phyloP scores from a whole-genome alignment of 2,329 filamentous ascomycete species.

The Cladosporium austrohemisphaericum region DNA sequence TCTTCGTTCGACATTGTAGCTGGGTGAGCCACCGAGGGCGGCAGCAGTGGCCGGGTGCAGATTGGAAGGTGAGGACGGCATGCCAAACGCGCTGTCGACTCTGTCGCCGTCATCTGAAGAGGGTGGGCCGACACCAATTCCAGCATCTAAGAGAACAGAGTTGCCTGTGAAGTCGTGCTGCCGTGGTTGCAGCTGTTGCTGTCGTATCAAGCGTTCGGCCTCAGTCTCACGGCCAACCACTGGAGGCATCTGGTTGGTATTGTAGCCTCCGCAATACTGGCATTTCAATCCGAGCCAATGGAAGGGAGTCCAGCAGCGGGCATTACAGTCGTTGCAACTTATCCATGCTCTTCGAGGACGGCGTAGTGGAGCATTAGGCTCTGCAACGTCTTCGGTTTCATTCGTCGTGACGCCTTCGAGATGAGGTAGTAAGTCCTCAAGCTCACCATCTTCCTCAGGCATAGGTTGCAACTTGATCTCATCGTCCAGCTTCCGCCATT shows the following conservation, averaged over 20 bases:
- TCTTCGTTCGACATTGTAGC: conserved; percentile 19
- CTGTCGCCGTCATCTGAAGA: conserved; percentile 18
- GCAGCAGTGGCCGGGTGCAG: conserved; percentile 16
- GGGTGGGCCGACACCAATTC: conserved; percentile 26
- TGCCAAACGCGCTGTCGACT: conserved; percentile 20
- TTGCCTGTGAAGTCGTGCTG: conserved; percentile 36
- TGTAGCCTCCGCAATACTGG: conserved; percentile 54
- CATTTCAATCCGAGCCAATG: conserved; percentile 96
- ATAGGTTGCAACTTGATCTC: conserved; percentile 88
- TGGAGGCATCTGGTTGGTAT: conserved; percentile 48
- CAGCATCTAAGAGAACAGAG: conserved; percentile 31
- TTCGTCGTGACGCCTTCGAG: conserved; percentile 14
- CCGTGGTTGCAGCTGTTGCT: conserved; percentile 26
- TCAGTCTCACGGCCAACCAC: conserved; percentile 37
- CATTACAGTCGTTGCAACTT: conserved; percentile 91
- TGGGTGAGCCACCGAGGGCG: conserved; percentile 15
- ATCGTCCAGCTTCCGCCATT: conserved; percentile 86
- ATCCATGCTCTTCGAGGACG: conserved; percentile 61
- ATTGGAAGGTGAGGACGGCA: conserved; percentile 21
- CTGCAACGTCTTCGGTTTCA: conserved; percentile 1
- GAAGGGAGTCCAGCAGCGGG: conserved; percentile 79
- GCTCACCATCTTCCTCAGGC: conserved; percentile 53
- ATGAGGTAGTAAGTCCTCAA: conserved; percentile 28
- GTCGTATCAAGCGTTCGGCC: conserved; percentile 30
- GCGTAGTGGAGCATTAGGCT: conserved; percentile 13